phyloP scores from a whole-genome alignment of 2,329 filamentous ascomycete species.

The Thermochaetoides dissita region DNA sequence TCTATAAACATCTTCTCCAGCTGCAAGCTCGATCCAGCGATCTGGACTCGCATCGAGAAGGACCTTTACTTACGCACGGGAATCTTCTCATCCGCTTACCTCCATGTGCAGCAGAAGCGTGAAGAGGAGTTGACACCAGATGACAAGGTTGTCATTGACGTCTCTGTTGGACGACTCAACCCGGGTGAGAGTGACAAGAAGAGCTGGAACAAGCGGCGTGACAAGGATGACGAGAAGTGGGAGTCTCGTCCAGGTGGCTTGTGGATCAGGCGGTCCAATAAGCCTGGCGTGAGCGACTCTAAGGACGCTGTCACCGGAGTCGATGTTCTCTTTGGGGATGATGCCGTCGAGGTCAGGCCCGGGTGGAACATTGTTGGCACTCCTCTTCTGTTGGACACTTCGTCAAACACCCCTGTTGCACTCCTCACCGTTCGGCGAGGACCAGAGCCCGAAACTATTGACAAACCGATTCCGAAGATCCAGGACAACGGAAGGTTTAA shows the following conservation, averaged over 20 bases:
- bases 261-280: constrained; percentile 66
- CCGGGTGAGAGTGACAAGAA: constrained; percentile 42
- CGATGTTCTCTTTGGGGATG: constrained; percentile 78
- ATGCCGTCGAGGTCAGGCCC: constrained; percentile 76
- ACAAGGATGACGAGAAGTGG: constrained; percentile 48
- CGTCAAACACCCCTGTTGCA: constrained; percentile 48
- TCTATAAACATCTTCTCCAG: constrained; percentile 59
- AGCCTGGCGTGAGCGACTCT: constrained; percentile 60
- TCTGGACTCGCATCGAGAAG: constrained; percentile 78
- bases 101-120: constrained; percentile 70
- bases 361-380: constrained; percentile 72
- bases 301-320: constrained; percentile 63
- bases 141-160: constrained; percentile 68
- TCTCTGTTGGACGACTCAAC: constrained; percentile 59
- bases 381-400: constrained; percentile 55
- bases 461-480: constrained; percentile 63
- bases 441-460: constrained; percentile 38
- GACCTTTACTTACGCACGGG: constrained; percentile 67
- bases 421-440: constrained; percentile 71
- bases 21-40: constrained; percentile 56
- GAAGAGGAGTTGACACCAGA: constrained; percentile 65
- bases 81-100: constrained; percentile 63
- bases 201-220: not conserved
- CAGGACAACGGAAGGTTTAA: constrained; percentile 88
- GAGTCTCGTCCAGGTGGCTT: constrained; percentile 63